Base-by-base conservation (phyloP, 139 green algal genomes). In the Chlorella vulgaris region DNA sequence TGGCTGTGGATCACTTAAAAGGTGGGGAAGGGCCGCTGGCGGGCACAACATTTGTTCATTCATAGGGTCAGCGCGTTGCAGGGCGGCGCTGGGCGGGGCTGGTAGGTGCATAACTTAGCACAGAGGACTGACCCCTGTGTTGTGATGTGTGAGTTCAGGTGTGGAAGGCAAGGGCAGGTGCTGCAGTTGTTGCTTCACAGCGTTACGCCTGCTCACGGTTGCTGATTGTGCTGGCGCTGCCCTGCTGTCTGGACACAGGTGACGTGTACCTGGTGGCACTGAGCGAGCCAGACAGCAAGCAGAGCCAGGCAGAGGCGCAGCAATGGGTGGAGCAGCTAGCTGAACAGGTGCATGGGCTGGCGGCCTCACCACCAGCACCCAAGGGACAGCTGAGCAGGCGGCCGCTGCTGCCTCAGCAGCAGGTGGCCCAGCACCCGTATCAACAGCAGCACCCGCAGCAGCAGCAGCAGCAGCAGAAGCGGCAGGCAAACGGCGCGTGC, bases 1-100 rank as follows among this genome's bases (percentile, higher is more conserved):
- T 99, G 24, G 97, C 86, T 2, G 60, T 97, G 2, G 96, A 99
- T 77, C 94, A 98, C 58, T 10, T 55, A 8, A 66, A 24, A 5
- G 84, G 88, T 7, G 91, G 95, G 69, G 42, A 15, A n/a, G n/a
- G n/a, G 47, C 47, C 47, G 10, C 47, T 58, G 47, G 47, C 15
- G 47, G 47, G 47, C 47, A 58, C 15, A 10, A 58, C 47, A 15
- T 58, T 58, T 58, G 47, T 24, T 15, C 13, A 24, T 15, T 24
- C 47, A 58, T 10, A 15, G 10, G 47, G 13, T 58, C 47, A 58
- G n/a, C n/a, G n/a, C n/a, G n/a, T n/a, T n/a, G n/a, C n/a, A n/a
- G n/a, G n/a, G n/a, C n/a, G n/a, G n/a, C n/a, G n/a, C n/a, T n/a
- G n/a, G n/a, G n/a, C n/a, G n/a, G n/a, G n/a, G n/a, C n/a, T n/a